Conservation (phyloP, 306 rosid species). For the Begonia peltatifolia region DNA sequence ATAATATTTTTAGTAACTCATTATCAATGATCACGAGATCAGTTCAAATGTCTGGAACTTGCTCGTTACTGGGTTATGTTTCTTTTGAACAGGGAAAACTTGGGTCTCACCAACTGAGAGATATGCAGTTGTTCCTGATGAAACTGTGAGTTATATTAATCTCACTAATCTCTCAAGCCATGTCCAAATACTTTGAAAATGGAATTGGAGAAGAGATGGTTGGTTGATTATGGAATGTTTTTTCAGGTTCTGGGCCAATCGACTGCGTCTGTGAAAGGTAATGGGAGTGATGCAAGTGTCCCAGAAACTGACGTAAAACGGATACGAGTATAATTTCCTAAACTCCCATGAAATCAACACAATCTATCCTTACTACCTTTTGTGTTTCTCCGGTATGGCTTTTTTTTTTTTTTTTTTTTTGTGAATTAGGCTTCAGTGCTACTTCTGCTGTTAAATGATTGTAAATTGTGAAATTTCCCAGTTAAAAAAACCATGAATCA, state of each 20-base stretch:
- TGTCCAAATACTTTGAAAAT: constrained; percentile 2
- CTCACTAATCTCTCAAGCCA: background rate
- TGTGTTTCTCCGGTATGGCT: no score
- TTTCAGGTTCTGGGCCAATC: constrained; percentile 49
- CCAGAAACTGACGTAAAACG: constrained; percentile 60
- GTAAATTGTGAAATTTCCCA: no score
- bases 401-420: no score
- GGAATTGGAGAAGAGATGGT: no score
- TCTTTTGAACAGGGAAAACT: constrained; percentile 34
- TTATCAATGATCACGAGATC: no score
- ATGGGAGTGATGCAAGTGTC: constrained; percentile 57
- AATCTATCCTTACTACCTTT: no score
- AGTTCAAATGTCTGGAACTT: constrained; percentile 3
- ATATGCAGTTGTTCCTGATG: constrained; percentile 96
- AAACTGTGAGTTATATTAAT: constrained; percentile 44
- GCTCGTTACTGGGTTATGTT: constrained; percentile 2
- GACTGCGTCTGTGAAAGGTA: constrained; percentile 24
- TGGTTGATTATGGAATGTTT: constrained; percentile 3
- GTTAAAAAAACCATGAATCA: no score
- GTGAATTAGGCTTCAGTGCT: no score
- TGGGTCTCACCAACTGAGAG: constrained; percentile 60
- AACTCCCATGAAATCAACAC: background rate
- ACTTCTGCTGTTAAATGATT: no score
- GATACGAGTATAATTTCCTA: constrained; percentile 21
- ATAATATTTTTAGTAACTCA: background rate